Evolutionary conservation across 2,329 filamentous ascomycete genomes (phyloP), one percentile per base, ranked within the genome.

Genomic region (Cercospora berteroae): DNA sequence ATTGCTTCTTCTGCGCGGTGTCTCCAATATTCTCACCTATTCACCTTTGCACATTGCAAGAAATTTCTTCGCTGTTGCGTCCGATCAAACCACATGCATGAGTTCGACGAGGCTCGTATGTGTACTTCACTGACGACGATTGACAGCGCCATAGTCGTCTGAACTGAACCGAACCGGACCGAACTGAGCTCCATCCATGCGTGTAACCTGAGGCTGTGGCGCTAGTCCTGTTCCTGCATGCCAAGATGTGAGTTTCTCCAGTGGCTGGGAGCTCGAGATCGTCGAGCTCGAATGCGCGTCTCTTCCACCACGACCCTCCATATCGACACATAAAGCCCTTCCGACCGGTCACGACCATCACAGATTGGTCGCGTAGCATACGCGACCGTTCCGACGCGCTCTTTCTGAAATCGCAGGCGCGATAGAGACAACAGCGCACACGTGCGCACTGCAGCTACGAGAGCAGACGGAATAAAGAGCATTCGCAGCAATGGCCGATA

Each of bases 401-500:
- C 20, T 1, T 50, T 23, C 5, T 5, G 5, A 23, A 16, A 6
- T 12, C 10, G 12, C 12, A 13, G 9, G 16, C 20, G 44, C 27
- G 52, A 57, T 18, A 16, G 10, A 18, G 52, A 57, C 25, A 3
- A 57, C 25, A 20, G 48, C 13, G 27, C 31, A 29, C 48, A 23
- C 48, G 13, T 23, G 23, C 16, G 48, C 48, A 27, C 20, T 16
- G 48, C 48, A 55, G 44, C 44, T 48, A 48, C 42, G n/a, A 48
- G 44, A 23, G 29, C 13, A n/a, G 23, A 16, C 23, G 4, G 23
- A 55, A 16, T 27, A 55, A 55, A 55, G 20, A 25, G 5, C 23
- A 27, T 36, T 25, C 25, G 61, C 25, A 44, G 63, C 64, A 66
- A 79, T 79, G 76, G 74, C 75, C 18, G 75, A 77, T 56, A 73